Conservation (phyloP, 2,329 filamentous ascomycete genomes). For the Alternaria metachromatica region DNA sequence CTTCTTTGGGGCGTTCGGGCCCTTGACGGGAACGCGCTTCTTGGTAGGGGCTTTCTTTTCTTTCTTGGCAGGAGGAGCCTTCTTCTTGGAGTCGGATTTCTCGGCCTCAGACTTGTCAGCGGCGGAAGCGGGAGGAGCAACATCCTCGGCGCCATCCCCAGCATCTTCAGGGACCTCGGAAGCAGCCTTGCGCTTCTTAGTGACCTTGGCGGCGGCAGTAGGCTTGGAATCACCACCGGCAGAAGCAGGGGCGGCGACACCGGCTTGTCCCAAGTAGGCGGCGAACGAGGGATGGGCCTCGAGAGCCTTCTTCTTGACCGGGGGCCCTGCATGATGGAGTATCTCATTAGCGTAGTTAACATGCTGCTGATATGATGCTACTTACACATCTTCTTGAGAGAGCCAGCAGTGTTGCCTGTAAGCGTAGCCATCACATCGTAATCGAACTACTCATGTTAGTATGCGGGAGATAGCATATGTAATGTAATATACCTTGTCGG, state of each 20-base stretch:
- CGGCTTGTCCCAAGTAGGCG: constrained; percentile 24
- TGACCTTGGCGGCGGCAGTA: not conserved
- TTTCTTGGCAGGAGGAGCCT: constrained; percentile 23
- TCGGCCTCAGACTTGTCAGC: constrained; percentile 12
- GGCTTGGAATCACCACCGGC: constrained; percentile 13
- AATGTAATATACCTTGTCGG: constrained; percentile 34
- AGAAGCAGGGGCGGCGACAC: not conserved
- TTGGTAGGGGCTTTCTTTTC: constrained; percentile 1
- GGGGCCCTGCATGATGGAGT: constrained; percentile 17
- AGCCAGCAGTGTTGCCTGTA: constrained; percentile 37
- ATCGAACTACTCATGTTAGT: constrained; percentile 30
- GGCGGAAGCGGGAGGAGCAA: constrained; percentile 27
- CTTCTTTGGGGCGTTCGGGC: constrained; percentile 22
- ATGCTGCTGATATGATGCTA: not conserved
- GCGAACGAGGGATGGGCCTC: constrained; percentile 34
- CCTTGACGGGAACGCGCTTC: not conserved
- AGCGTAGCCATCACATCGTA: constrained; percentile 38
- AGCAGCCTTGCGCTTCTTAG: constrained; percentile 33
- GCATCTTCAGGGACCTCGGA: constrained; percentile 9
- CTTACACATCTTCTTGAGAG: constrained; percentile 43
- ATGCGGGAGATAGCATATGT: not conserved
- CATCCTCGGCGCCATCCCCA: constrained; percentile 13
- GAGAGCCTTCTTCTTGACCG: constrained; percentile 39
- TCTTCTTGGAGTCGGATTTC: constrained; percentile 19
- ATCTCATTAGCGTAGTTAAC: not conserved